Conservation (phyloP, 768 basidiomycete species). For the Kwoniella dejecticola region DNA sequence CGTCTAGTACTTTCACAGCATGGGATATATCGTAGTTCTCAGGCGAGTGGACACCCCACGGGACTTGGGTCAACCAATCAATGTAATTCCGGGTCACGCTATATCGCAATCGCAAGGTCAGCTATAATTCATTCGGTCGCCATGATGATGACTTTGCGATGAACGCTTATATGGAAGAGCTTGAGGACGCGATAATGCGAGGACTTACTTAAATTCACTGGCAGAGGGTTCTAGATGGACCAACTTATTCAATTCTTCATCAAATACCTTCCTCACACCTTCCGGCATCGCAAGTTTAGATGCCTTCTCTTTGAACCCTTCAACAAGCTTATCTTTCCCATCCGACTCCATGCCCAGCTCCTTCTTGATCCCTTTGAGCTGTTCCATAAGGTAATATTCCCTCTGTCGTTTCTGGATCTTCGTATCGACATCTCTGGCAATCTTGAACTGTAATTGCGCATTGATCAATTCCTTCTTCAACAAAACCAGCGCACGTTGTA, state of each 20-base stretch:
- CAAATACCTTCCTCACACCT: slow-evolving; percentile 85
- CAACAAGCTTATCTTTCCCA: slow-evolving; percentile 90
- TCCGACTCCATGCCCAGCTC: slow-evolving; percentile 94
- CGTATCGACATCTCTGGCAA: slow-evolving; percentile 86
- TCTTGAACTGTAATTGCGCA: slow-evolving; percentile 88
- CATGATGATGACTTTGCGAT: no score
- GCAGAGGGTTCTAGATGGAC: slow-evolving; percentile 86
- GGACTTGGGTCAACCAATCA: slow-evolving; percentile 72
- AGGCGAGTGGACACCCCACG: slow-evolving; percentile 91
- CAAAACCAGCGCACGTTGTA: slow-evolving; percentile 85
- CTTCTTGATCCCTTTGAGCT: slow-evolving; percentile 93
- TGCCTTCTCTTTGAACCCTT: slow-evolving; percentile 87
- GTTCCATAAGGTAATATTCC: slow-evolving; percentile 96
- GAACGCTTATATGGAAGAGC: no score
- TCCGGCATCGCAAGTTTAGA: slow-evolving; percentile 83
- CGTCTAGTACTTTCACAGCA: slow-evolving; percentile 81
- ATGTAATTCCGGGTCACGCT: slow-evolving; percentile 86
- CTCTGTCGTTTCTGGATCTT: slow-evolving; percentile 93
- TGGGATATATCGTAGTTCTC: slow-evolving; percentile 89
- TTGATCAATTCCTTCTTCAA: slow-evolving; percentile 98
- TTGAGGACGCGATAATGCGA: no score
- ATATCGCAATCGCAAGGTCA: slow-evolving; percentile 28
- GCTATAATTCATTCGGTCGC: no score
- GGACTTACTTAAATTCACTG: slow-evolving; percentile 75
- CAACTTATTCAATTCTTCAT: slow-evolving; percentile 90